These are phyloP conservation scores for Thermothelomyces thermophilus DNA, from an alignment of 2,329 filamentous ascomycete species.

Conservation along the genomic window DNA sequence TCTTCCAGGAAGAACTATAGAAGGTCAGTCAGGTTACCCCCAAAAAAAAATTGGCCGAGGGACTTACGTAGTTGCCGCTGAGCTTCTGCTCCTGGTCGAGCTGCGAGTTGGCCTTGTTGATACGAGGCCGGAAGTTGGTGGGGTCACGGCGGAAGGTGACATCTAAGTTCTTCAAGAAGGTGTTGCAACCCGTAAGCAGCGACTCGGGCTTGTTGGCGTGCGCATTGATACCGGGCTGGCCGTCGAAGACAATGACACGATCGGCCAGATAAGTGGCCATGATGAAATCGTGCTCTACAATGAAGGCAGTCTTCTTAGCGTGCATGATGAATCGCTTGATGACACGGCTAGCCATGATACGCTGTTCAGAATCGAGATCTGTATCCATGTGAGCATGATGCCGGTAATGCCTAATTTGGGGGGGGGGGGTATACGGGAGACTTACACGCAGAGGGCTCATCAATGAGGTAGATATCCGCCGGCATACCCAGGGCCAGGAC, in stretches of 20 bases:
- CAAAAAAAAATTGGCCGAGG: too few species aligned
- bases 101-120: conserved; percentile 95
- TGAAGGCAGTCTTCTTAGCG: conserved; percentile 97
- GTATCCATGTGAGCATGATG: background rate
- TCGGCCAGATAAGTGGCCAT: conserved; percentile 75
- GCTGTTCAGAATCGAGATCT: conserved; percentile 94
- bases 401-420: background rate
- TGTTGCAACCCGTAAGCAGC: conserved; percentile 91
- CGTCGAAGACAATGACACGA: conserved; percentile 97
- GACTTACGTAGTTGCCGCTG: conserved; percentile 78
- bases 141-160: conserved; percentile 98
- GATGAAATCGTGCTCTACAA: conserved; percentile 99
- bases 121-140: conserved; percentile 90
- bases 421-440: background rate
- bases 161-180: conserved; percentile 91
- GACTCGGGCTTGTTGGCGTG: conserved; percentile 88
- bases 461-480: conserved; percentile 96
- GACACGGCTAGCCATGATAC: conserved; percentile 92
- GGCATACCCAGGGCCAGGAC: conserved; percentile 92
- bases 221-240: conserved; percentile 79
- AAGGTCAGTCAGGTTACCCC: background rate
- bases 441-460: conserved; percentile 79
- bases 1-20: conserved; percentile 91
- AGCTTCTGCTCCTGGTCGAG: conserved; percentile 97
- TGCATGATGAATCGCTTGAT: conserved; percentile 99